A percentile compares a stretch with the other conserved stretches of the same genome.
Evolutionary conservation across 495 filamentous ascomycete genomes (phyloP).

Genomic region (Choiromyces venosus): DNA sequence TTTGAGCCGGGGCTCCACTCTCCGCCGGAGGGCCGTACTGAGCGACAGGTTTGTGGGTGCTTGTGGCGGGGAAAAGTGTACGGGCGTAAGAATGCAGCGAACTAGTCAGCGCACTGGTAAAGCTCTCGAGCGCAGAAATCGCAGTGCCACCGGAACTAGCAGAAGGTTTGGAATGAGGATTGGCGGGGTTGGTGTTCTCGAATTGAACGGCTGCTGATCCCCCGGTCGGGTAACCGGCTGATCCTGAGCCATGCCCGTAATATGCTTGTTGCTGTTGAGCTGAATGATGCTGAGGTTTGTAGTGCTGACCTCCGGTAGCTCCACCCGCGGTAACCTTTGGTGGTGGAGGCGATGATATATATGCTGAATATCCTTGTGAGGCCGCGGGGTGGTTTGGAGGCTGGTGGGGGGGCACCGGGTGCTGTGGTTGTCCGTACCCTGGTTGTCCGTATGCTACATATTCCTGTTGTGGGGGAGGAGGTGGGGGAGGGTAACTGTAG

Average conservation of each 20-base stretch:
- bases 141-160: neutral
- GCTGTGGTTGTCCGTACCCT: neutral
- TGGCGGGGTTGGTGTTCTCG: constrained; percentile 9
- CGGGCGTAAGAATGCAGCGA: constrained; percentile 37
- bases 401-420: constrained; percentile 9
- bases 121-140: constrained; percentile 28
- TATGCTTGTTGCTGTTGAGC: constrained; percentile 28
- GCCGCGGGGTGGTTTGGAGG: neutral
- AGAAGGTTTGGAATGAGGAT: constrained; percentile 13
- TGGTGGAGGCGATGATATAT: constrained; percentile 4
- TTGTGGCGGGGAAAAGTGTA: constrained; percentile 36
- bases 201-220: neutral
- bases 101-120: constrained; percentile 32
- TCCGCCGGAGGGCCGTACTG: constrained; percentile 17
- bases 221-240: neutral
- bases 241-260: constrained; percentile 1
- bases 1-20: constrained; percentile 26
- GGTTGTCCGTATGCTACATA: constrained; percentile 4
- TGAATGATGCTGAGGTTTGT: constrained; percentile 33
- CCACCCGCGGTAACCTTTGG: neutral
- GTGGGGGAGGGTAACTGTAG: constrained; percentile 5
- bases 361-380: neutral
- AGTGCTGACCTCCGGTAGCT: constrained; percentile 2
- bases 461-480: neutral
- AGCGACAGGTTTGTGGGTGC: constrained; percentile 15